A percentile compares a stretch with the other conserved stretches of the same genome.
These are phyloP conservation scores for Leucocoprinus leucothites DNA, from an alignment of 768 basidiomycete species.

Conservation along the genomic window DNA sequence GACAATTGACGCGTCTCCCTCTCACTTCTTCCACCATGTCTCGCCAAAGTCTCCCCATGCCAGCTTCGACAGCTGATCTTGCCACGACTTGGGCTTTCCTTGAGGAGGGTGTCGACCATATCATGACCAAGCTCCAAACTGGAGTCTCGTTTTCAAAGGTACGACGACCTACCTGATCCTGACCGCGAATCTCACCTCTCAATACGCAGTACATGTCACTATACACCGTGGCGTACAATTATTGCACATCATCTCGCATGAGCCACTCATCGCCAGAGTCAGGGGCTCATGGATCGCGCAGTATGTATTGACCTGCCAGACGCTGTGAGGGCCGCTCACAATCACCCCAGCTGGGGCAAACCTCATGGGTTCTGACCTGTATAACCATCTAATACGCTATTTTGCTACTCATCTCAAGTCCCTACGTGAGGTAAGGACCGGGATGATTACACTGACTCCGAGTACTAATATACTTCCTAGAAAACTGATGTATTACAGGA, in stretches of 20 bases:
- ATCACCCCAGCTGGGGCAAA: constrained; percentile 74
- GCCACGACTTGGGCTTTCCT: constrained; percentile 87
- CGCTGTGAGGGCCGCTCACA: constrained; percentile 20
- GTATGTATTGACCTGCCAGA: constrained; percentile 39
- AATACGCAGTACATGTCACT: constrained; percentile 72
- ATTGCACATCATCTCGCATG: constrained; percentile 75
- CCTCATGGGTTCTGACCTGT: constrained; percentile 96
- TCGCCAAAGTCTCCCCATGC: constrained; percentile 47
- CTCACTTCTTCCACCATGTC: constrained; percentile 29
- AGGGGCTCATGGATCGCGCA: constrained; percentile 44
- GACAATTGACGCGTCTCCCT: constrained; percentile 16
- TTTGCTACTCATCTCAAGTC: constrained; percentile 80
- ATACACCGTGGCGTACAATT: constrained; percentile 96
- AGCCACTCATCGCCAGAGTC: constrained; percentile 10
- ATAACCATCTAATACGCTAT: constrained; percentile 91
- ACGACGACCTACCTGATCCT: not conserved
- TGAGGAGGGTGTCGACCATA: constrained; percentile 86
- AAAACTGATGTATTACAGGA: constrained; percentile 78
- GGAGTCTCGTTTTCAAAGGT: constrained; percentile 82
- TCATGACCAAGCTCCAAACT: constrained; percentile 87
- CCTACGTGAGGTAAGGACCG: constrained; percentile 41
- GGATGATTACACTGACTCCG: constrained; percentile 5
- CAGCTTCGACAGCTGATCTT: constrained; percentile 66
- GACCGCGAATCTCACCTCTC: constrained; percentile 7
- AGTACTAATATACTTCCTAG: constrained; percentile 37